Percentiles rank a stretch among this genome's conserved stretches.
Evolutionary conservation across 805 yeast genomes (phyloP).

Genomic region (Saccharomyces paradoxus): DNA sequence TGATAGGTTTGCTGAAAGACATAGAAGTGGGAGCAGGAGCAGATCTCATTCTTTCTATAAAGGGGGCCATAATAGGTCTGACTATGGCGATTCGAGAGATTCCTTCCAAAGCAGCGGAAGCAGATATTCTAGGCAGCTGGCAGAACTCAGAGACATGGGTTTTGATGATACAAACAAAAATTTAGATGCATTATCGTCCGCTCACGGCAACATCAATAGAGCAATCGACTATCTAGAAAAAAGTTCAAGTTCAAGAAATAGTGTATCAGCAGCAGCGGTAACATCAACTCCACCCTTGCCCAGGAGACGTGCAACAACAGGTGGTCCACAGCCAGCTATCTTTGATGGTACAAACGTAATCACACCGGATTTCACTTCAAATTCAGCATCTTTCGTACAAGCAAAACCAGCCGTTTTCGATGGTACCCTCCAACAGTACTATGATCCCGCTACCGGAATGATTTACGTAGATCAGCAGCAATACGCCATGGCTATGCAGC

Average conservation of each 20-base stretch:
- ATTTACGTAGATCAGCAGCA: slow-evolving; percentile 62
- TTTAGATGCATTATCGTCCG: slow-evolving; percentile 53
- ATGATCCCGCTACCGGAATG: slow-evolving; percentile 65
- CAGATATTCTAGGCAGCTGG: slow-evolving; percentile 43
- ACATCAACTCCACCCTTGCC: slow-evolving; percentile 32
- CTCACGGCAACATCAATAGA: slow-evolving; percentile 49
- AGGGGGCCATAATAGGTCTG: background rate
- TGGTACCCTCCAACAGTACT: slow-evolving; percentile 48
- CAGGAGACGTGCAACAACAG: slow-evolving; percentile 30
- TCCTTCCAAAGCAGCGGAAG: slow-evolving; percentile 9
- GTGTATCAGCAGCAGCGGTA: slow-evolving; percentile 4
- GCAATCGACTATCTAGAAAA: slow-evolving; percentile 53
- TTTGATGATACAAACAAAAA: slow-evolving; percentile 47
- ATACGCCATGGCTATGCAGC: slow-evolving; percentile 30
- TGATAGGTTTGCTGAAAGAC: slow-evolving; percentile 2
- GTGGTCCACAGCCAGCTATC: slow-evolving; percentile 29
- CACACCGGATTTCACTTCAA: slow-evolving; percentile 4
- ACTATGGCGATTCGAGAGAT: background rate
- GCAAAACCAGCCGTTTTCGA: slow-evolving; percentile 24
- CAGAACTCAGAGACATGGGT: slow-evolving; percentile 47
- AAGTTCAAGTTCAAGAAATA: slow-evolving; percentile 15
- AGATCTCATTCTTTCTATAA: slow-evolving; percentile 1
- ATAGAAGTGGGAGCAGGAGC: slow-evolving; percentile 1
- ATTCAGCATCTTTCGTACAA: slow-evolving; percentile 5
- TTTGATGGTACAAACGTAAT: slow-evolving; percentile 25